These are phyloP conservation scores for Kregervanrija fluxuum DNA, from an alignment of 805 yeast species.

Conservation along the genomic window DNA sequence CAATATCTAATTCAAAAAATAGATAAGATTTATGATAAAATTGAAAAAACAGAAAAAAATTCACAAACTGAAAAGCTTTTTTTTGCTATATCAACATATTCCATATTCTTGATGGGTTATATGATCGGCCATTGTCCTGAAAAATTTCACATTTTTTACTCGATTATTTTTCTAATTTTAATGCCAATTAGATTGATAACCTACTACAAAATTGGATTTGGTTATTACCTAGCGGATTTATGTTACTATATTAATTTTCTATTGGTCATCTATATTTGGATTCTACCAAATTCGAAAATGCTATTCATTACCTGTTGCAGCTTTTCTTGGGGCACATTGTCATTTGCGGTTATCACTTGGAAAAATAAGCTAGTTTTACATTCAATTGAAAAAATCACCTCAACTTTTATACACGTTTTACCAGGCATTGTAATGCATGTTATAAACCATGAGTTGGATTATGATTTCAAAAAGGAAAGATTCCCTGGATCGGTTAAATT, in stretches of 20 bases:
- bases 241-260: slow-evolving; percentile 85
- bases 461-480: slow-evolving; percentile 41
- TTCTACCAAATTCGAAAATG: slow-evolving; percentile 63
- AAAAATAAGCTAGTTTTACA: slow-evolving; percentile 88
- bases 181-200: slow-evolving; percentile 84
- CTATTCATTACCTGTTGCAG: slow-evolving; percentile 81
- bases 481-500: slow-evolving; percentile 77
- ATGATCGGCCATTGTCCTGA: slow-evolving; percentile 73
- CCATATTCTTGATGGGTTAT: slow-evolving; percentile 65
- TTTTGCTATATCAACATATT: slow-evolving; percentile 64
- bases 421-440: slow-evolving; percentile 88
- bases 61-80: slow-evolving; percentile 68
- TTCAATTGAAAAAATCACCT: slow-evolving; percentile 85
- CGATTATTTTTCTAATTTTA: slow-evolving; percentile 49
- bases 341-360: slow-evolving; percentile 96
- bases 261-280: slow-evolving; percentile 70
- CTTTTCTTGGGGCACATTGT: slow-evolving; percentile 78
- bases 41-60: slow-evolving; percentile 32
- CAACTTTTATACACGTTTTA: slow-evolving; percentile 81
- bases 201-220: slow-evolving; percentile 71
- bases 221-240: slow-evolving; percentile 84
- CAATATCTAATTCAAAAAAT: slow-evolving; percentile 21
- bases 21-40: slow-evolving; percentile 31
- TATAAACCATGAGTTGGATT: slow-evolving; percentile 67
- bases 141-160: slow-evolving; percentile 70